Evolutionary conservation across 192 early-diverging fungal genomes (phyloP), one percentile per base, ranked within the genome.

Genomic region (Phlyctochytrium planicorne): DNA sequence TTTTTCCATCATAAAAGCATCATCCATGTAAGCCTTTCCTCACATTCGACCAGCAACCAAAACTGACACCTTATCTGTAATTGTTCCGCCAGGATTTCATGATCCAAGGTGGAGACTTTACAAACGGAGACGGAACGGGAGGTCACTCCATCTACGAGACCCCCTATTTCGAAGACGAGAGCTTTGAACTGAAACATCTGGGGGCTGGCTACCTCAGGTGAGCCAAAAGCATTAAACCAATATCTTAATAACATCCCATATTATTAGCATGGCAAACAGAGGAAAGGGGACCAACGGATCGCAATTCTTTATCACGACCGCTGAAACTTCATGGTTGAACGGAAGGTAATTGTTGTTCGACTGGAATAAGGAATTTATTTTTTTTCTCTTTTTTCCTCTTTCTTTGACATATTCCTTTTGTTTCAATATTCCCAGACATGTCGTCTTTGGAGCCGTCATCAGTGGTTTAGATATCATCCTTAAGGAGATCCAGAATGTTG

Each of bases 61-160:
- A n/a, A n/a, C n/a, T n/a, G n/a, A n/a, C n/a, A n/a, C n/a, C n/a
- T n/a, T n/a, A n/a, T n/a, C n/a, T n/a, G n/a, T n/a, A n/a, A n/a
- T n/a, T n/a, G n/a, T n/a, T n/a, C n/a, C n/a, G n/a, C n/a, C n/a
- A n/a, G n/a, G n/a, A 85, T 60, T 91, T 92, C 66, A 91, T 92
- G 90, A 90, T 89, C 71, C 90, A 91, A 78, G 90, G 88, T 34
- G 90, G 90, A 55, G 91, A 92, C 73, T 91, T 91, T 65, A 90
- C 85, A 0, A 65, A 68, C 20, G 61, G 76, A 2, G 73, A 73
- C 65, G 72, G 73, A 34, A 76, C 75, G 4, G 75, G 75, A 29
- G 74, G 70, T 32, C 74, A 77, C 37, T 55, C 53, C 25, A 86
- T 89, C 62, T 88, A 88, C 33, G n/a, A n/a, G n/a, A 81, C 77